phyloP scores from a whole-genome alignment of 352 stramenopile genomes.

The Plasmopara viticola region DNA sequence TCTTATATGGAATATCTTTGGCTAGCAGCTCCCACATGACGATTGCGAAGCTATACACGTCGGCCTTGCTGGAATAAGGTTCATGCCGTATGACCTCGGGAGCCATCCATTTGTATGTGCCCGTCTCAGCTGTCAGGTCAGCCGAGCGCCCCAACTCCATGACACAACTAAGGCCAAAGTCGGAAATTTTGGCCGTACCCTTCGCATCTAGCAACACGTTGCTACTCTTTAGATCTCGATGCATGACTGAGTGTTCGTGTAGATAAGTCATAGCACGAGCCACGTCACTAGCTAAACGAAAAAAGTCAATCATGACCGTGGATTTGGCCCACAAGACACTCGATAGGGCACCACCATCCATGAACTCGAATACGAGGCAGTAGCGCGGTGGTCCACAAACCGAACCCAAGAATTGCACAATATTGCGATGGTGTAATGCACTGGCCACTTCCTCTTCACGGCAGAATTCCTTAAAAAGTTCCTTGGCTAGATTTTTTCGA shows the following conservation, averaged over 20 bases:
- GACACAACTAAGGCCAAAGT: constrained; percentile 65
- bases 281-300: constrained; percentile 49
- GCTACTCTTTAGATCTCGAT: constrained; percentile 90
- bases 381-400: constrained; percentile 43
- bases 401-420: constrained; percentile 53
- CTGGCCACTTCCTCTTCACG: constrained; percentile 52
- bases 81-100: constrained; percentile 85
- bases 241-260: constrained; percentile 83
- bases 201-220: constrained; percentile 75
- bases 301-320: constrained; percentile 42
- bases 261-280: constrained; percentile 82
- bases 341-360: constrained; percentile 50
- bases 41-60: constrained; percentile 88
- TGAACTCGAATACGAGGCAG: constrained; percentile 64
- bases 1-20: constrained; percentile 53
- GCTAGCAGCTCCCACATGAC: constrained; percentile 61
- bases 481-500: constrained; percentile 28
- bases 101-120: constrained; percentile 88
- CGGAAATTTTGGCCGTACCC: constrained; percentile 58
- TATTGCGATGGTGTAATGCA: constrained; percentile 47
- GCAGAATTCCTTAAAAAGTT: constrained; percentile 47
- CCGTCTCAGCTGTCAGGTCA: constrained; percentile 61
- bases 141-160: constrained; percentile 40
- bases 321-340: constrained; percentile 29
- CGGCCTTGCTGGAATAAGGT: constrained; percentile 87